Base-by-base conservation (phyloP, 2,329 filamentous ascomycete genomes). In the Fusarium algeriense region DNA sequence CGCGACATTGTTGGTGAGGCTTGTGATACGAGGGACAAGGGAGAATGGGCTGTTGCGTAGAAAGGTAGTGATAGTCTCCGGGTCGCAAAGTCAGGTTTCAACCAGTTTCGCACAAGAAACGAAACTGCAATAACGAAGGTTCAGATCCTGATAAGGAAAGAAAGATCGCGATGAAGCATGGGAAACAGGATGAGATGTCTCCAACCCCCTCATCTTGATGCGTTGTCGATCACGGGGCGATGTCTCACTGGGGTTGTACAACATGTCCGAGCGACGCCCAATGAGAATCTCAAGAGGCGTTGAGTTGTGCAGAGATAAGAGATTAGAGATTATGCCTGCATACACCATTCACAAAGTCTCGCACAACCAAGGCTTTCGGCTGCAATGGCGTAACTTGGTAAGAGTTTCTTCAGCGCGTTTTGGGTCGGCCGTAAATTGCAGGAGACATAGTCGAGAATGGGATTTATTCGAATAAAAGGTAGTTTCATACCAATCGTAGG, bases 171-270 rank as follows among this genome's bases (percentile, higher is more conserved):
- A 48, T 17, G 8, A 0, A 35, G 4, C 2, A 3, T 3, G 6
- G 6, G 9, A 19, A 41, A 15, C 20, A 20, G 17, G n/a, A 11
- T 8, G 13, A 34, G n/a, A 1, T 7, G 17, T 8, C 20, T 11
- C 6, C 3, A 14, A 43, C 37, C 56, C 56, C 56, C 56, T 55
- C 56, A 55, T 34, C 20, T 6, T 26, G 10, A 60, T 40, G 8
- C 13, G 43, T 17, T 35, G 23, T 43, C 45, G 54, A 49, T 62
- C 54, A 62, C 44, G 54, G 26, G 60, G 23, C 28, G 5, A 60
- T 62, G 61, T 64, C 56, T 64, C 57, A 64, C 20, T 55, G 7
- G 23, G n/a, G 61, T 54, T 26, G 34, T 23, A 56, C 52, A 62
- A 20, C 20, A 9, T 44, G 37, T n/a, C 38, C 12, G 26, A 26